phyloP scores from a whole-genome alignment of 805 yeast species.

The Phaffomyces opuntiae region DNA sequence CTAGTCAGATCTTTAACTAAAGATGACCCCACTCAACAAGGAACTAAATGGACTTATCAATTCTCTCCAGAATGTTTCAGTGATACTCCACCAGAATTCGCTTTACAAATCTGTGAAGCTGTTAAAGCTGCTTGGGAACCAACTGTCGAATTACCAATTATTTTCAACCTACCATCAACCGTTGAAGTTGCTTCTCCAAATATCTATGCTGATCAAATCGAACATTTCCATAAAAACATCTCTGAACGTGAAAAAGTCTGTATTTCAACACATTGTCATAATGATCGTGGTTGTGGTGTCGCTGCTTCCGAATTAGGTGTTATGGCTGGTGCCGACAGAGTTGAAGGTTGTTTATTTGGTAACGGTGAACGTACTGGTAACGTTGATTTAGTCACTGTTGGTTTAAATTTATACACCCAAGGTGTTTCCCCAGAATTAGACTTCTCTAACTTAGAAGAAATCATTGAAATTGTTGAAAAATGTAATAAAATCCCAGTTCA shows the following conservation, averaged over 20 bases:
- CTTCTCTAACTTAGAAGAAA: slow-evolving; percentile 58
- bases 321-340: slow-evolving; percentile 81
- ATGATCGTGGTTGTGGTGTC: slow-evolving; percentile 79
- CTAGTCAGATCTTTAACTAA: slow-evolving; percentile 63
- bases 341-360: slow-evolving; percentile 77
- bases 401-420: slow-evolving; percentile 70
- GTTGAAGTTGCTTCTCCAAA: slow-evolving; percentile 74
- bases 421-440: slow-evolving; percentile 69
- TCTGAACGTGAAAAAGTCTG: slow-evolving; percentile 65
- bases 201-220: slow-evolving; percentile 75
- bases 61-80: slow-evolving; percentile 76
- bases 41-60: slow-evolving; percentile 64
- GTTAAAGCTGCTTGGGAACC: slow-evolving; percentile 78
- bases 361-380: slow-evolving; percentile 85
- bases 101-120: slow-evolving; percentile 72
- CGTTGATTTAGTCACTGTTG: slow-evolving; percentile 71
- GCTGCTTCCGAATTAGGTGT: slow-evolving; percentile 76
- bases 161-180: slow-evolving; percentile 76
- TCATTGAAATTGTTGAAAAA: slow-evolving; percentile 64
- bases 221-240: slow-evolving; percentile 62
- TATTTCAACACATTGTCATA: slow-evolving; percentile 69
- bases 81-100: slow-evolving; percentile 68
- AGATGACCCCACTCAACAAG: slow-evolving; percentile 60
- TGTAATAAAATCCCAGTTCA: slow-evolving; percentile 72
- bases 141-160: slow-evolving; percentile 63